Base-by-base conservation (phyloP, 768 basidiomycete genomes). In the Favolaschia claudopus region DNA sequence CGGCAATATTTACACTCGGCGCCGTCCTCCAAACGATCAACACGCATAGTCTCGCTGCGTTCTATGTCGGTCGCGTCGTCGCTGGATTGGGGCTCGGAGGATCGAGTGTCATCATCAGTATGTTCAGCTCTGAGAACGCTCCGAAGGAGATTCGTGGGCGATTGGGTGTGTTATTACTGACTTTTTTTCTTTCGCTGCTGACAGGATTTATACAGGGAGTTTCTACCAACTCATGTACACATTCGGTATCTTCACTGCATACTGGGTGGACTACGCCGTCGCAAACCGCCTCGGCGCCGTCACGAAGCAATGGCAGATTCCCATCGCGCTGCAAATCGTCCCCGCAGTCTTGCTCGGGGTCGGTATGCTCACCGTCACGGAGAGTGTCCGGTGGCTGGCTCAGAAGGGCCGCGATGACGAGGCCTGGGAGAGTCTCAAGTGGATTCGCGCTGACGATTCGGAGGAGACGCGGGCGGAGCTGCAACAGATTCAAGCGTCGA, bases 71-170 rank as follows among this genome's bases (percentile, higher is more conserved):
- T 20, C 31, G 52, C 19, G 52, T 54, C 42, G 33, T 54, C n/a
- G 5, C 52, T 20, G 52, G 52, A 19, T 34, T 54, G 7, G 52
- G 52, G 9, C 52, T 54, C 22, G 52, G 52, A n/a, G 52, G 52
- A 2, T 54, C 52, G n/a, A 54, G 52, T 19, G 52, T 54, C 42
- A 54, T 54, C 33, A 54, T 54, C 27, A 54, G 52, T 28, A 44
- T 54, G 42, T 54, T 54, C 40, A 54, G 33, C 43, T 54, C 52
- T 7, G 52, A 54, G 34, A 54, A 54, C 42, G 52, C 52, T 10
- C 52, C 52, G 25, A 54, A 54, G 52, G 52, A 54, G 33, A 54
- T 54, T 37, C 40, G 52, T 9, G 52, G 52, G 2, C 52, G 52
- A 12, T 14, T 54, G 45, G 52, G 52, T 19, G 47, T 19, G 25